phyloP scores from a whole-genome alignment of 2,329 filamentous ascomycete species.

The Hymenoscyphus fructigenus region DNA sequence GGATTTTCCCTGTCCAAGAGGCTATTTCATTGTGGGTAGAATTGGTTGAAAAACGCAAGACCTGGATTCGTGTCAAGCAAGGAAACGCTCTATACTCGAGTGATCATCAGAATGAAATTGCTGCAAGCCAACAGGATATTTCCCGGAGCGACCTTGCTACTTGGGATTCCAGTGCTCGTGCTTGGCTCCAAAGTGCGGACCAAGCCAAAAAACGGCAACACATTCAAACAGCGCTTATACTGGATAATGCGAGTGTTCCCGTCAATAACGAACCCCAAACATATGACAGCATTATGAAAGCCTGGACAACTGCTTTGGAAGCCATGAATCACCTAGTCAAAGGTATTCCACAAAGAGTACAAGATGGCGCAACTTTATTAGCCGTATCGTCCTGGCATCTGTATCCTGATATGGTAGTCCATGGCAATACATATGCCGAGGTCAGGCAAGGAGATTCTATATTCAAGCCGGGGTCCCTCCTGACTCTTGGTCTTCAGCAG shows the following conservation, averaged over 20 bases:
- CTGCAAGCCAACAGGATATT: constrained; percentile 24
- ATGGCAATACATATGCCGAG: background rate
- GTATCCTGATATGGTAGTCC: constrained; percentile 26
- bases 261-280: constrained; percentile 22
- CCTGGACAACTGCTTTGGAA: constrained; percentile 29
- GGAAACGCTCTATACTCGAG: background rate
- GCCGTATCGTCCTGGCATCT: constrained; percentile 32
- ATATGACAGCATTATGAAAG: constrained; percentile 28
- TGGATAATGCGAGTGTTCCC: constrained; percentile 25
- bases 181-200: constrained; percentile 38
- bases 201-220: constrained; percentile 27
- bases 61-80: constrained; percentile 1
- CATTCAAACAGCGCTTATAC: constrained; percentile 28
- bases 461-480: constrained; percentile 16
- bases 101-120: constrained; percentile 9
- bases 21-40: constrained; percentile 40
- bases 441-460: constrained; percentile 25
- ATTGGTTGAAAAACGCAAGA: constrained; percentile 30
- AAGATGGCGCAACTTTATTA: constrained; percentile 21
- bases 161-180: constrained; percentile 38
- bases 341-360: constrained; percentile 26
- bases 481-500: constrained; percentile 26
- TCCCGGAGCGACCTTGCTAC: constrained; percentile 28
- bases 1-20: constrained; percentile 33
- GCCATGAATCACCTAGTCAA: constrained; percentile 26